Percentiles rank a stretch among this genome's conserved stretches.
Evolutionary conservation across 2,329 filamentous ascomycete species (phyloP).

Genomic region (Ilyonectria destructans): DNA sequence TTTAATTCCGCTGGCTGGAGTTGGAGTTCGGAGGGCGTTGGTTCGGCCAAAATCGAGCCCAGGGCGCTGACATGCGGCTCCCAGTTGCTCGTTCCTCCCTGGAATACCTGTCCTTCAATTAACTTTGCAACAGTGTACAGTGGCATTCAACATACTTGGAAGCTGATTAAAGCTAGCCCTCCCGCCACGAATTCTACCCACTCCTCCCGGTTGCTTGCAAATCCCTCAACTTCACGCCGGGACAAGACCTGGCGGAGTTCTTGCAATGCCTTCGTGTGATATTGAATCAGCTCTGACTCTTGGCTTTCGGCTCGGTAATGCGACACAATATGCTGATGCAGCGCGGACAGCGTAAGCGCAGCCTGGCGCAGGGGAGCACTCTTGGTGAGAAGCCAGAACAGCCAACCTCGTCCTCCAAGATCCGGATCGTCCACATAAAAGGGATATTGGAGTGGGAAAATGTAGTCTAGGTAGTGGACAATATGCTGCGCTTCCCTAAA

Average conservation of each 20-base stretch:
- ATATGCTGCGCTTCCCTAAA: constrained; percentile 49
- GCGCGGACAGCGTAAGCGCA: constrained; percentile 46
- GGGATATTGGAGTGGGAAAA: constrained; percentile 48
- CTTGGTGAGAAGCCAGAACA: constrained; percentile 44
- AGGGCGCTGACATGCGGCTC: constrained; percentile 42
- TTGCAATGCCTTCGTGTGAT: constrained; percentile 49
- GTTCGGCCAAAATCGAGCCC: constrained; percentile 29
- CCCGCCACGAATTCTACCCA: constrained; percentile 48
- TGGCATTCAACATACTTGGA: constrained; percentile 38
- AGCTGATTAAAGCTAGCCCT: constrained; percentile 48
- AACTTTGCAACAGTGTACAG: background rate
- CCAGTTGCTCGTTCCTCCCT: constrained; percentile 41
- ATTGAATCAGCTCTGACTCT: constrained; percentile 41
- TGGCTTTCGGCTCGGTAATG: constrained; percentile 37
- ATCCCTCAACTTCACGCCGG: constrained; percentile 27
- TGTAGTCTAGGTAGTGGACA: constrained; percentile 50
- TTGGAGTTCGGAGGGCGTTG: constrained; percentile 10
- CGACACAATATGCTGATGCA: constrained; percentile 47
- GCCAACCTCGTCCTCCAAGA: constrained; percentile 48
- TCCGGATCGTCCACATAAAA: constrained; percentile 47
- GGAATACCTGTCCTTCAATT: constrained; percentile 32
- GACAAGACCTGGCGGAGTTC: constrained; percentile 42
- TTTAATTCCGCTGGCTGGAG: constrained; percentile 2
- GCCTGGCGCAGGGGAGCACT: constrained; percentile 46
- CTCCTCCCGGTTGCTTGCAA: constrained; percentile 36